Evolutionary conservation across 441 rosid species (phyloP), one percentile per base, ranked within the genome.

Genomic region (Capsella rubella): DNA sequence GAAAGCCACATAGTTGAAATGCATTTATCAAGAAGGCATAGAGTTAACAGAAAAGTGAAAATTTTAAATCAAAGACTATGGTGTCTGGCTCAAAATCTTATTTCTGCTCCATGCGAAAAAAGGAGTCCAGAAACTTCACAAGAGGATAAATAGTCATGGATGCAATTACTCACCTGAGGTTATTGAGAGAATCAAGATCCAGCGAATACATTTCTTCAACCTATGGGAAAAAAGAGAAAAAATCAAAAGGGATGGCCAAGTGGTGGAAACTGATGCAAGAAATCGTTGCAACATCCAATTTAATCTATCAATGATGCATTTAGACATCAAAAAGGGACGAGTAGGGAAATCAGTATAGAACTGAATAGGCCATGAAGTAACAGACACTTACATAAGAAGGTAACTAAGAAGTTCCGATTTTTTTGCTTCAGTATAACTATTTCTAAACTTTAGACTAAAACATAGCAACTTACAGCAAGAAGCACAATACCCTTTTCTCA

Each of bases 121-220:
- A 13, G 0, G 6, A 73, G 50, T 35, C 11, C 29, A 7, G 6
- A 64, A 72, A 54, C 28, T 25, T 34, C 4, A 35, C n/a, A 21
- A 21, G 56, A 50, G 61, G 42, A 7, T 16, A 27, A 25, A 61
- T 6, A 45, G 28, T 3, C 28, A 3, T 5, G 2, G 18, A 57
- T 39, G 69, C 10, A 47, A 66, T 50, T 28, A 75, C 84, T 52
- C 63, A 95, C 98, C 91, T 88, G 72, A 95, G 96, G 80, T 72
- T 88, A 79, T 88, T 85, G 70, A 95, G 90, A 81, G 95, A 84
- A 78, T 95, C 98, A 67, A 87, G 84, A 81, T 95, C 98, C 85
- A 95, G 80, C 21, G 99, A 92, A 73, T 95, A 95, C 86, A 92
- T 69, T 67, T 95, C 98, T 80, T 95, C 99, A 72, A 95, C 99